Base-by-base conservation (phyloP, 202 grass and related monocot species). In the Sporobolus alterniflorus region DNA sequence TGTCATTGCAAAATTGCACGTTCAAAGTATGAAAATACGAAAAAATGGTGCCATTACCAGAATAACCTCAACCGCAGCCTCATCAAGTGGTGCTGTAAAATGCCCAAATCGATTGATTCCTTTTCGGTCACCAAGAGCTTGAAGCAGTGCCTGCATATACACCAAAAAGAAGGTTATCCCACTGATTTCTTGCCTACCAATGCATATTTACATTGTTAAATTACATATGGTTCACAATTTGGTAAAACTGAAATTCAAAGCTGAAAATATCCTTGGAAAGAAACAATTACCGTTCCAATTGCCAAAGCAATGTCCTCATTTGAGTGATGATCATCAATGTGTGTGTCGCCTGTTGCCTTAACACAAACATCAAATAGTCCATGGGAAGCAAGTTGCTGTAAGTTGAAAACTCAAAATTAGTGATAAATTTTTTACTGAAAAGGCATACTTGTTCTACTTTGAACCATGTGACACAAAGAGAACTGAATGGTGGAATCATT, bases 261-360 rank as follows among this genome's bases (percentile, higher is more conserved):
- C 26, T 55, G 22, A 34, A 65, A 39, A 54, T 75, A 11, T 64
- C 44, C 11, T 46, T 15, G 39, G 74, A 68, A 64, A 86, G 34
- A 49, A 87, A 34, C 5, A 89, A 69, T 95, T 67, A 98, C 93
- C 76, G 91, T 88, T 88, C 91, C 96, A 82, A 98, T 98, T 59
- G 96, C 93, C 85, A 98, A 88, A 84, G 91, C 96, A 85, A 98
- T 89, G 64, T 98, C 96, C 85, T 96, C 96, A 9, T 98, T 98
- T 21, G 96, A 90, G 85, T 98, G 96, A 86, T 98, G 96, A 63
- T 98, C 96, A 81, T 98, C 96, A 89, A 98, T 98, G 86, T 98
- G 93, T 18, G 89, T 94, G 80, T 98, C 96, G 80, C 96, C 96
- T 21, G 77, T 87, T 20, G 96, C 93, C 61, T 90, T 94, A 31